phyloP scores from a whole-genome alignment of 306 rosid species.

The Luffa aegyptiaca region DNA sequence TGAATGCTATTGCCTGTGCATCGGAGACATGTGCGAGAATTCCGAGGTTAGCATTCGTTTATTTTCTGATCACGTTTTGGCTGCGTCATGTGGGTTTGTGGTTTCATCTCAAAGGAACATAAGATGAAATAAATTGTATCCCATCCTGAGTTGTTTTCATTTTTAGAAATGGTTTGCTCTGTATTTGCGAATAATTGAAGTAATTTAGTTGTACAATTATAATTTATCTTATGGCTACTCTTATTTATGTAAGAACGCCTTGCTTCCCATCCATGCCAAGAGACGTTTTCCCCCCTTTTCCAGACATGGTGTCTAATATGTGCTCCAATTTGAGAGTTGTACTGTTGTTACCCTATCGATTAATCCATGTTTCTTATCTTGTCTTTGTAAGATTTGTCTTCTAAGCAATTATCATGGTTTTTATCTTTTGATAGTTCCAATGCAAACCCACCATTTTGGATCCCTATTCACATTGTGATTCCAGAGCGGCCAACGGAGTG shows the following conservation, averaged over 20 bases:
- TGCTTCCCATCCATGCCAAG: neutral
- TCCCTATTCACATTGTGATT: conserved; percentile 79
- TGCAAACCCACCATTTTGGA: conserved; percentile 85
- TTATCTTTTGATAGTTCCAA: conserved; percentile 42
- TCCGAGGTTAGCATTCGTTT: conserved; percentile 57
- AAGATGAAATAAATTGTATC: neutral
- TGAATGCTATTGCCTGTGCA: conserved; percentile 97
- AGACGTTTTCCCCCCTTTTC: neutral
- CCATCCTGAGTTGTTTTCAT: neutral
- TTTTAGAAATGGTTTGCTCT: neutral
- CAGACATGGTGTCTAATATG: neutral
- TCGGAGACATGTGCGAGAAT: conserved; percentile 91
- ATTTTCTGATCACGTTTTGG: neutral
- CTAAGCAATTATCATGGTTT: neutral
- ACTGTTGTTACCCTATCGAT: neutral
- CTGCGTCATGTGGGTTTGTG: neutral
- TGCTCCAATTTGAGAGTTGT: neutral
- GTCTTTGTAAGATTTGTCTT: neutral
- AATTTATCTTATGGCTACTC: neutral
- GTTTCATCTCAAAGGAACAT: neutral
- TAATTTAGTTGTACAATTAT: neutral
- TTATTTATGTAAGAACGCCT: neutral
- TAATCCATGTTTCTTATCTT: neutral
- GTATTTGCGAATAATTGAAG: neutral
- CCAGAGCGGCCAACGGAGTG: conserved; percentile 98